A percentile compares a stretch with the other conserved stretches of the same genome.
Evolutionary conservation across 2,329 filamentous ascomycete genomes (phyloP).

Genomic region (Cercospora canescens): DNA sequence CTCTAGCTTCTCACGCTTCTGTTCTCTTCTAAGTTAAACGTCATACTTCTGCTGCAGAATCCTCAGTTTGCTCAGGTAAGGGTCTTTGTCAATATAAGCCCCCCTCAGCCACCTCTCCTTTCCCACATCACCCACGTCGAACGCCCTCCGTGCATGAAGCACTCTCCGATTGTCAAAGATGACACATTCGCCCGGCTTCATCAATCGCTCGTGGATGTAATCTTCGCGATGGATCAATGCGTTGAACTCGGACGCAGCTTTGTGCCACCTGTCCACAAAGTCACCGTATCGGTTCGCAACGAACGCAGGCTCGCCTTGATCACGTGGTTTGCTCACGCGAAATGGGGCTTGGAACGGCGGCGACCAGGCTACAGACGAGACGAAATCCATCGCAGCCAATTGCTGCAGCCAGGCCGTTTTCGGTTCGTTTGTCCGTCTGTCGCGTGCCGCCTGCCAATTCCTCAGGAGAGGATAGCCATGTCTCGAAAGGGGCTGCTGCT

Average conservation of each 20-base stretch:
- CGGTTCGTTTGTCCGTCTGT: background rate
- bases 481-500: slow-evolving; percentile 10
- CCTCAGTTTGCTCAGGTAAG: slow-evolving; percentile 48
- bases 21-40: background rate
- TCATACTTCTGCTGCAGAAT: slow-evolving; percentile 23
- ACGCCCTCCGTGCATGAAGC: slow-evolving; percentile 78
- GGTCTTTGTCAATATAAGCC: slow-evolving; percentile 74
- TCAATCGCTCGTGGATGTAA: slow-evolving; percentile 68
- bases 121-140: slow-evolving; percentile 63
- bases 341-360: slow-evolving; percentile 41
- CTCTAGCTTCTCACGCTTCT: background rate
- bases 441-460: background rate
- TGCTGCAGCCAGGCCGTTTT: background rate
- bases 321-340: background rate
- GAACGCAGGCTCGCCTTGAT: background rate
- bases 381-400: slow-evolving; percentile 21
- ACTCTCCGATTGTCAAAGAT: slow-evolving; percentile 89
- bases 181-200: slow-evolving; percentile 81
- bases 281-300: background rate
- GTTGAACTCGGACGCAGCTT: slow-evolving; percentile 58
- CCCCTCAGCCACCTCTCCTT: slow-evolving; percentile 79
- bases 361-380: slow-evolving; percentile 37
- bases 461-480: background rate
- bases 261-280: slow-evolving; percentile 44
- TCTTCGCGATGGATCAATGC: slow-evolving; percentile 56